Conservation (phyloP, 1,284 basidiomycete genomes). For the Cutaneotrichosporon sp. region DNA sequence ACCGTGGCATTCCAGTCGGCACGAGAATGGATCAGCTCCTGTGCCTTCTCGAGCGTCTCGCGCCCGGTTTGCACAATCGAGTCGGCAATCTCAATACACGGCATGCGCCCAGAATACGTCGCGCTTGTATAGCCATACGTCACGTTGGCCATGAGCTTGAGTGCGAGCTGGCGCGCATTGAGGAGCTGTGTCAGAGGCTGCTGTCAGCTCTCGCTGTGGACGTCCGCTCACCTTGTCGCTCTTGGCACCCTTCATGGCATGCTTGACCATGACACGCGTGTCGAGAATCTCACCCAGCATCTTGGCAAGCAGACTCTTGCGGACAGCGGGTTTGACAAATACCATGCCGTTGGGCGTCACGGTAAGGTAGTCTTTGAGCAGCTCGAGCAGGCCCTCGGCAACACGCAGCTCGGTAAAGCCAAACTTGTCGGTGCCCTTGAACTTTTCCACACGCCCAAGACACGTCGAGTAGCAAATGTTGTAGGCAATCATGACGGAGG, state of each 20-base stretch:
- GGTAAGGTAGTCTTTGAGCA: slow-evolving; percentile 67
- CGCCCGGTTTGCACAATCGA: slow-evolving; percentile 94
- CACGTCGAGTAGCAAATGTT: slow-evolving; percentile 97
- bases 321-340: slow-evolving; percentile 79
- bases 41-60: slow-evolving; percentile 92
- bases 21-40: slow-evolving; percentile 69
- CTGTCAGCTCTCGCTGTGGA: slow-evolving; percentile 7
- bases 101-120: slow-evolving; percentile 93
- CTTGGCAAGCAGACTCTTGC: slow-evolving; percentile 77
- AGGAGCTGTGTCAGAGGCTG: slow-evolving; percentile 69
- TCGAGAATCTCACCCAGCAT: slow-evolving; percentile 92
- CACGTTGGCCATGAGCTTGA: slow-evolving; percentile 80
- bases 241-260: slow-evolving; percentile 78
- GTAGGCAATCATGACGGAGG: slow-evolving; percentile 96
- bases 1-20: slow-evolving; percentile 83
- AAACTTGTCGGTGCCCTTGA: slow-evolving; percentile 82
- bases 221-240: slow-evolving; percentile 61
- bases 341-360: slow-evolving; percentile 93
- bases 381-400: slow-evolving; percentile 62
- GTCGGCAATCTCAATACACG: slow-evolving; percentile 95
- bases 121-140: slow-evolving; percentile 95
- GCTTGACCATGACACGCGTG: slow-evolving; percentile 96
- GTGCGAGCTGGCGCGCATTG: slow-evolving; percentile 78
- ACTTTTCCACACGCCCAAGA: slow-evolving; percentile 76
- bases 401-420: slow-evolving; percentile 69